phyloP scores from a whole-genome alignment of 2,329 filamentous ascomycete species.

The Colletotrichum sp. region DNA sequence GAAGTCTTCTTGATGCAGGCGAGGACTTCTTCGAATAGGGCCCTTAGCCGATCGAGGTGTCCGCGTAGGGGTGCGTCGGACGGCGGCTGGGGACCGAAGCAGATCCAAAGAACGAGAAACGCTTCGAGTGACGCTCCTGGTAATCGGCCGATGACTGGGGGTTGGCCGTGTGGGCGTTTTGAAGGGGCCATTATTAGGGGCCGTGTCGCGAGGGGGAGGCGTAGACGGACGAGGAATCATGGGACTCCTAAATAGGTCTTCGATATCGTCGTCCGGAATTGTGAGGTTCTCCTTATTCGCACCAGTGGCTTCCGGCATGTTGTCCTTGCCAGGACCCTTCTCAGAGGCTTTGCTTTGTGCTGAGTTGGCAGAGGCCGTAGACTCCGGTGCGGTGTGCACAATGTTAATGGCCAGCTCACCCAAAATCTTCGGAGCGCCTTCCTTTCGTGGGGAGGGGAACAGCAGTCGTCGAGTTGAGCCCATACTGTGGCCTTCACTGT shows the following conservation, averaged over 20 bases:
- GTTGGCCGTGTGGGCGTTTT: conserved; percentile 70
- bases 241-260: conserved; percentile 70
- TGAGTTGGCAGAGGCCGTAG: conserved; percentile 32
- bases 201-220: conserved; percentile 54
- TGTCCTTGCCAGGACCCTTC: conserved; percentile 43
- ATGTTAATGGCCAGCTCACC: conserved; percentile 62
- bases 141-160: conserved; percentile 65
- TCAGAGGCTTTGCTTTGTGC: conserved; percentile 39
- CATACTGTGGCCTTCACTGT: conserved; percentile 51
- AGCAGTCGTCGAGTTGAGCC: conserved; percentile 71
- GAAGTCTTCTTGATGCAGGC: conserved; percentile 15
- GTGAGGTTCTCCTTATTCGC: conserved; percentile 56
- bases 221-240: conserved; percentile 52
- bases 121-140: conserved; percentile 66
- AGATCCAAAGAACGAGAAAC: conserved; percentile 60
- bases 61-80: conserved; percentile 55
- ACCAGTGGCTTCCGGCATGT: background rate
- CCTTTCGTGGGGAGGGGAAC: conserved; percentile 78
- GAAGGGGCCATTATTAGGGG: conserved; percentile 51
- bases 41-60: conserved; percentile 39
- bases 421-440: conserved; percentile 65
- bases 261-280: conserved; percentile 59
- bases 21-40: conserved; percentile 13
- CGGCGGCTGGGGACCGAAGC: conserved; percentile 47
- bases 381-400: conserved; percentile 42